Percentiles rank a stretch among this genome's conserved stretches.
Evolutionary conservation across 495 filamentous ascomycete species (phyloP).

Genomic region (Physcia stellaris): DNA sequence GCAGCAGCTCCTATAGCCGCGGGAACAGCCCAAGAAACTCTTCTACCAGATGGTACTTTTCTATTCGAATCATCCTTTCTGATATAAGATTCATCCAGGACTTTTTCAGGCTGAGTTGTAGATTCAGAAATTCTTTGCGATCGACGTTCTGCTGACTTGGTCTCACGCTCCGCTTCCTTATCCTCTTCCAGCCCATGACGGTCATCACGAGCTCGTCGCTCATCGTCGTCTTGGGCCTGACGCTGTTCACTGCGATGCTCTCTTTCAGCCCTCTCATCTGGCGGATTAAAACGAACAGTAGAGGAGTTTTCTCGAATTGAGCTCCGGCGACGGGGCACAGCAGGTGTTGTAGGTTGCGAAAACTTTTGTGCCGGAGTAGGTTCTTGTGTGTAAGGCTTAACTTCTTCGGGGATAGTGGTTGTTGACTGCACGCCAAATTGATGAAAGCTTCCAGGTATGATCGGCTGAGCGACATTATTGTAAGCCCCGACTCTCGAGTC

Average conservation of each 20-base stretch:
- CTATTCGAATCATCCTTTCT: too few relatives aligned
- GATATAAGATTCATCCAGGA: too few relatives aligned
- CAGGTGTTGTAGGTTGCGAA: too few relatives aligned
- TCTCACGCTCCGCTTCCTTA: not conserved
- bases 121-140: not conserved
- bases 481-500: not conserved
- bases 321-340: conserved; percentile 18
- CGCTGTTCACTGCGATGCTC: conserved; percentile 27
- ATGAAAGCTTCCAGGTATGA: conserved; percentile 1
- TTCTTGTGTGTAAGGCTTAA: too few relatives aligned
- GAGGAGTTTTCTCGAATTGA: conserved; percentile 28
- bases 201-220: conserved; percentile 10
- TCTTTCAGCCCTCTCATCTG: conserved; percentile 32
- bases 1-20: conserved; percentile 36
- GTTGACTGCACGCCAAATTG: too few relatives aligned
- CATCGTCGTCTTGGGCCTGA: conserved; percentile 16
- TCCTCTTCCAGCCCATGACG: not conserved
- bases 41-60: too few relatives aligned
- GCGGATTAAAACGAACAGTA: conserved; percentile 33
- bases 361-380: too few relatives aligned
- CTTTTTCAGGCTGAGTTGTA: conserved; percentile 1
- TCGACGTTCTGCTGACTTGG: not conserved
- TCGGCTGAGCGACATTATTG: not conserved
- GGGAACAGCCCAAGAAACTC: conserved; percentile 26
- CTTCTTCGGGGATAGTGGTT: too few relatives aligned